Evolutionary conservation across 345 rosid species (phyloP), one percentile per base, ranked within the genome.

Genomic region (Eucalyptus sp.): DNA sequence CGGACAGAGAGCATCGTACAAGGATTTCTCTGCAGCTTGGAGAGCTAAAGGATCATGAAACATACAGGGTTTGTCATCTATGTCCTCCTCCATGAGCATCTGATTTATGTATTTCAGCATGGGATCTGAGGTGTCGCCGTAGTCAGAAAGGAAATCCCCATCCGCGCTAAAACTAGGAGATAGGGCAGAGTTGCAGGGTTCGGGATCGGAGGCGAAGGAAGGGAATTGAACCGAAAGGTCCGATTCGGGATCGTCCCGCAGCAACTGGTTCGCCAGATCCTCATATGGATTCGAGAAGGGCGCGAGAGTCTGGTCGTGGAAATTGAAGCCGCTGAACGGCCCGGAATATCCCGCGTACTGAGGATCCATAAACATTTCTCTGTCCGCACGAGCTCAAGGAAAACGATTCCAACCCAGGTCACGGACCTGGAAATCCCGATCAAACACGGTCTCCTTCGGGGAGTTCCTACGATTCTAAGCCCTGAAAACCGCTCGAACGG

Each of bases 51-150:
- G 91, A 50, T 94, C 94, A 88, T 91, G 93, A 86, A 93, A 93
- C 94, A 93, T 91, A 48, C 91, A 91, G 37, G 96, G 96, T 46
- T 91, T 91, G 90, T 92, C 91, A 62, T 92, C 95, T 90, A 93
- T 91, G 90, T 93, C 90, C 92, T 95, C 97, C 89, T 95, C 97
- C 96, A 95, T 88, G 84, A 95, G 97, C 90, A 93, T 92, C 92
- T 95, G 92, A 89, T 88, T 92, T 88, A 95, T 93, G 90, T 91
- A 95, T 88, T 90, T 93, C 88, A 94, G 91, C n/a, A 93, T 90
- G 9, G 91, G 90, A 79, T 95, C 96, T 2, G 93, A 88, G 62
- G 88, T 90, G 37, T 95, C 97, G 50, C 88, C 89, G 37, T 94
- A 95, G 87, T 92, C 94, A 13, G 93, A 92, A 43, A 94, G 93